Base-by-base conservation (phyloP, 805 yeast species). In the Sugiyamaella lignohabitans region DNA sequence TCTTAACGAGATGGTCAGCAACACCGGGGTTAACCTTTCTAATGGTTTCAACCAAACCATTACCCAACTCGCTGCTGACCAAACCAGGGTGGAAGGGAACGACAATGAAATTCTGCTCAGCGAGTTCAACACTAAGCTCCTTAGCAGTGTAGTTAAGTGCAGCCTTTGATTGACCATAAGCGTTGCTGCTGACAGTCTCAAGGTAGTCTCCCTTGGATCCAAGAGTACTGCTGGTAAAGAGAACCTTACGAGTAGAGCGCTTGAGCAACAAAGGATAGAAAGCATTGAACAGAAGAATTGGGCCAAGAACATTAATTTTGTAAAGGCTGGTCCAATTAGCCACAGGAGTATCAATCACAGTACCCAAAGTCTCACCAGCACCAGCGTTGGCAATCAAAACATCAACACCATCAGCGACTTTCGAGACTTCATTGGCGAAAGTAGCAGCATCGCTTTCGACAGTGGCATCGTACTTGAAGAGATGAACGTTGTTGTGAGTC, bases 121-220 rank as follows among this genome's bases (percentile, higher is more conserved):
- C 50, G 21, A 60, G 43, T 43, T 69, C 71, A 32, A 18, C 11
- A 35, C 62, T 49, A 22, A 69, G 38, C 20, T 59, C 58, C 40
- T 52, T 58, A 11, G 55, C 55, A 14, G 61, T 47, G 51, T 57
- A 62, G 57, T 69, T 68, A 46, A 68, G 48, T 1, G 69, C 72
- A 5, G 71, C 68, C 53, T 69, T 69, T 8, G 70, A 61, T 30
- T 53, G 54, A 2, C 71, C 71, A 46, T 68, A 68, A n/a, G 68
- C 64, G 18, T 58, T 47, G 17, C 47, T 38, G 4, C 54, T 18
- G 14, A 55, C 18, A 4, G 58, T 56, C 4, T 50, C n/a, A n/a
- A n/a, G n/a, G 38, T 40, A 56, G 1, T 20, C 52, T 2, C 50
- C 48, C 17, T 59, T 49, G 18, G 62, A 55, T 4, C 61, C 70